A percentile compares a stretch with the other conserved stretches of the same genome.
Evolutionary conservation across 2,329 filamentous ascomycete genomes (phyloP).

Genomic region (Alternaria alternata): DNA sequence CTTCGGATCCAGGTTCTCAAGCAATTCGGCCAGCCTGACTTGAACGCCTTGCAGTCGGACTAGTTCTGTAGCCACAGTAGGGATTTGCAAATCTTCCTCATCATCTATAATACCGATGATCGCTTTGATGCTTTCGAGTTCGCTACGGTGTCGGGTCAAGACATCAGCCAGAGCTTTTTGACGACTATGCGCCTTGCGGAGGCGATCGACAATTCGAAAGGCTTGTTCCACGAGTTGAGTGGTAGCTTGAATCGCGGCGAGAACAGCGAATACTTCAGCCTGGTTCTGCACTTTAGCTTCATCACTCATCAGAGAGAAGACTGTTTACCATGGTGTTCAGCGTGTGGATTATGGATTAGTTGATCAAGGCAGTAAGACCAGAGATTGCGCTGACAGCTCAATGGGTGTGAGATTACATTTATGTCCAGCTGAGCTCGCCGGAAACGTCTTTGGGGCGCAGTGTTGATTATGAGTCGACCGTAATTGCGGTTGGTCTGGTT

Average conservation of each 20-base stretch:
- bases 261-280: neutral
- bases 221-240: slow-evolving; percentile 19
- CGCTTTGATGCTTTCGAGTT: neutral
- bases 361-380: neutral
- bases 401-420: neutral
- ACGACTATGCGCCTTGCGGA: slow-evolving; percentile 23
- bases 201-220: slow-evolving; percentile 15
- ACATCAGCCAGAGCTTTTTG: slow-evolving; percentile 14
- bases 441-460: slow-evolving; percentile 6
- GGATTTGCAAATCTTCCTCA: neutral
- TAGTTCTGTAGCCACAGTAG: neutral
- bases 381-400: neutral
- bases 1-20: slow-evolving; percentile 9
- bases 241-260: slow-evolving; percentile 5
- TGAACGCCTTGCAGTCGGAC: neutral
- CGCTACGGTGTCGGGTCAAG: neutral
- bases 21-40: neutral
- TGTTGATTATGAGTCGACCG: neutral
- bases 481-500: slow-evolving; percentile 5
- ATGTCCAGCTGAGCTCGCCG: neutral
- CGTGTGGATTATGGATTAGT: neutral
- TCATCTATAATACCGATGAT: neutral
- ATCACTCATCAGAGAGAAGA: neutral
- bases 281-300: neutral
- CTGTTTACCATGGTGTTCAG: neutral